Conservation (phyloP, 148 eudicot species). For the Cornus suecica region DNA sequence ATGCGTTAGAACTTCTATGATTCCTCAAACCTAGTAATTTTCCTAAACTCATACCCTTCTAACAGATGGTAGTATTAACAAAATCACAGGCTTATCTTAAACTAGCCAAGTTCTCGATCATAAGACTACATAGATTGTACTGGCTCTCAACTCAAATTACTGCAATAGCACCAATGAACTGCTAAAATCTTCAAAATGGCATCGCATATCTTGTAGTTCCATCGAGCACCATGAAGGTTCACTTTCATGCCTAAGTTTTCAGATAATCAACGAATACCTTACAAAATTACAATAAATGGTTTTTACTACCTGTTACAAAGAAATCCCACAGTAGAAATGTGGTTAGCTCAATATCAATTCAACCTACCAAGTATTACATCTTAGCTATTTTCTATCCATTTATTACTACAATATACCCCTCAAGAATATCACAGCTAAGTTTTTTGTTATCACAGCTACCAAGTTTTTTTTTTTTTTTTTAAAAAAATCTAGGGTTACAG, state of each 20-base stretch:
- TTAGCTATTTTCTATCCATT: no score
- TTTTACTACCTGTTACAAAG: not conserved
- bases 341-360: not conserved
- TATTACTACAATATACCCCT: not conserved
- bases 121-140: no score
- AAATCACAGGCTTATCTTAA: not conserved
- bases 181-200: not conserved
- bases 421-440: not conserved
- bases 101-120: not conserved
- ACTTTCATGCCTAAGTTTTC: not conserved
- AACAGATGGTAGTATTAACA: not conserved
- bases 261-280: not conserved
- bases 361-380: not conserved
- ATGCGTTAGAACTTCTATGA: no score
- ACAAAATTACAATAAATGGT: not conserved
- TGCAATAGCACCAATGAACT: not conserved
- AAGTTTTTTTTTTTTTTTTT: no score
- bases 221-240: not conserved
- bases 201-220: not conserved
- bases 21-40: not conserved
- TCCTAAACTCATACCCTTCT: not conserved
- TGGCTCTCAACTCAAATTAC: not conserved
- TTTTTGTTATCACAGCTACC: no score
- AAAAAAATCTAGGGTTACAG: no score
- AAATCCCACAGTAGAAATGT: not conserved